A percentile compares a stretch with the other conserved stretches of the same genome.
phyloP scores from a whole-genome alignment of 129 eudicot species.

The Tanacetum coccineum region DNA sequence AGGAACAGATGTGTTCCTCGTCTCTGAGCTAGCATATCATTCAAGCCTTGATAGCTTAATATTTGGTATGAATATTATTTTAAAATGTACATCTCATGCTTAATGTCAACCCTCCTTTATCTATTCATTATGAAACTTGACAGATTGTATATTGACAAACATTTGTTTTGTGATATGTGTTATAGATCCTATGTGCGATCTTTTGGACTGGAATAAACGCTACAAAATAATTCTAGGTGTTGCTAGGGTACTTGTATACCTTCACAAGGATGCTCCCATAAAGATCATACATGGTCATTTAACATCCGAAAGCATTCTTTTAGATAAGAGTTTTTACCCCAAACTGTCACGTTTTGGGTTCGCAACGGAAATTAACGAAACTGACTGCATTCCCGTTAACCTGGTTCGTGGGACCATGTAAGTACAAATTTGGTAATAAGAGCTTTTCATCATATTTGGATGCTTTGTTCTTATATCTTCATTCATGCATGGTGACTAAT shows the following conservation, averaged over 20 bases:
- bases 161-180: not conserved
- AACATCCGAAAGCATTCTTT: not conserved
- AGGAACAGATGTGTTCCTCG: no score
- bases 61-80: no score
- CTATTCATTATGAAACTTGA: not conserved
- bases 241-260: conserved; percentile 3
- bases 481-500: not conserved
- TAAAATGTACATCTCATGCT: no score
- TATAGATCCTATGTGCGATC: no score
- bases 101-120: not conserved
- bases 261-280: not conserved
- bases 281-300: not conserved
- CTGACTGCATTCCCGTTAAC: not conserved
- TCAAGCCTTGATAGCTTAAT: no score
- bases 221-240: not conserved
- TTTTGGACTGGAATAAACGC: not conserved
- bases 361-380: not conserved
- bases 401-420: not conserved
- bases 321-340: not conserved
- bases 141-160: not conserved
- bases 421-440: not conserved
- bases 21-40: no score
- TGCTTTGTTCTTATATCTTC: not conserved
- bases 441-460: not conserved
- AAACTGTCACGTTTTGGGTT: no score